Percentiles rank a stretch among this genome's conserved stretches.
These are phyloP conservation scores for Umbilicus rupestris DNA, from an alignment of 164 flowering plant genomes.

Conservation along the genomic window DNA sequence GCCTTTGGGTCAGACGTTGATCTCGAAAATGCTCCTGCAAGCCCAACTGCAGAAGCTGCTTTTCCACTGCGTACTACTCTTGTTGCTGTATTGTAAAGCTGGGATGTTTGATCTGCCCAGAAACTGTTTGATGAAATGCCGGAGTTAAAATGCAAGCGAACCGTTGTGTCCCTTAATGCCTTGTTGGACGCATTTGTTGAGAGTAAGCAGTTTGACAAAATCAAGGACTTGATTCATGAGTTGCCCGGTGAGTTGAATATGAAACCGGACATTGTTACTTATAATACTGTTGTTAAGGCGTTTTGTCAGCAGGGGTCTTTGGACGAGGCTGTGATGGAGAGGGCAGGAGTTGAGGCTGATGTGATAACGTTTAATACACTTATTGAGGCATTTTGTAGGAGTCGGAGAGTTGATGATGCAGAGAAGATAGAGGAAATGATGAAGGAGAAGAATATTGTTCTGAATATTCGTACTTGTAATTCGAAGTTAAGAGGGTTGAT, in stretches of 20 bases:
- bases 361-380: constrained; percentile 34
- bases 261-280: constrained; percentile 25
- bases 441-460: constrained; percentile 20
- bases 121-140: constrained; percentile 55
- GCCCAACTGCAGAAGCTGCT: constrained; percentile 70
- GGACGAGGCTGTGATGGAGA: constrained; percentile 33
- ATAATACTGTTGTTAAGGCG: constrained; percentile 30
- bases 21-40: constrained; percentile 67
- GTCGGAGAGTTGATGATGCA: constrained; percentile 22
- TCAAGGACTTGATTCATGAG: constrained; percentile 23
- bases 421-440: constrained; percentile 35
- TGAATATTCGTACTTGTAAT: constrained; percentile 24
- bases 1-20: constrained; percentile 38
- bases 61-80: constrained; percentile 41
- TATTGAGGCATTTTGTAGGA: constrained; percentile 21
- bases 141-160: constrained; percentile 23
- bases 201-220: constrained; percentile 23
- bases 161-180: constrained; percentile 38
- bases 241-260: constrained; percentile 21
- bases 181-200: constrained; percentile 28
- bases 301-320: constrained; percentile 26
- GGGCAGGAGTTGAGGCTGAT: constrained; percentile 27
- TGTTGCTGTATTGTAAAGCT: constrained; percentile 25
- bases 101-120: constrained; percentile 39
- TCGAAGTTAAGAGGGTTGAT: constrained; percentile 27